Percentiles rank a stretch among this genome's conserved stretches.
These are phyloP conservation scores for Fusarium bactridioides DNA, from an alignment of 2,329 filamentous ascomycete genomes.

Conservation along the genomic window DNA sequence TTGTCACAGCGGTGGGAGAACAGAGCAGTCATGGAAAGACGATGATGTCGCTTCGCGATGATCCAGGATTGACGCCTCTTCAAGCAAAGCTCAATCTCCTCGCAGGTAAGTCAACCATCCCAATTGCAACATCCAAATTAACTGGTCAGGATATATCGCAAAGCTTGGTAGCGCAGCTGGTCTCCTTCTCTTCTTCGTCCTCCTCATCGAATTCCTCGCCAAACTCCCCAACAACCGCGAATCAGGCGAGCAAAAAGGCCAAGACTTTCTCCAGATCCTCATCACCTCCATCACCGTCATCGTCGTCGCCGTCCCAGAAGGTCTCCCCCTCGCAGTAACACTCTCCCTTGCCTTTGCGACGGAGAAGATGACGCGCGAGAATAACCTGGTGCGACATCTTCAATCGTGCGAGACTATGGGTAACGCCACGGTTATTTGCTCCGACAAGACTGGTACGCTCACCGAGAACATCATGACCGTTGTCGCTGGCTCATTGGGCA, in stretches of 20 bases:
- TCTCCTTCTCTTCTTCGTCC: conserved; percentile 76
- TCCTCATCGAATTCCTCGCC: conserved; percentile 79
- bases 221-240: conserved; percentile 60
- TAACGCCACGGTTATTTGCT: conserved; percentile 77
- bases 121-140: neutral
- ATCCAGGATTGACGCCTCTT: conserved; percentile 60
- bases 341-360: conserved; percentile 73
- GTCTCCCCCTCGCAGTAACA: conserved; percentile 71
- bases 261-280: conserved; percentile 67
- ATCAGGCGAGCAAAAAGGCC: conserved; percentile 61
- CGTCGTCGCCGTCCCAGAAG: conserved; percentile 72
- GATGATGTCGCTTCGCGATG: conserved; percentile 62
- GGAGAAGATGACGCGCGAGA: conserved; percentile 72
- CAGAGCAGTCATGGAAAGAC: conserved; percentile 63
- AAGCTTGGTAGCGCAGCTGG: conserved; percentile 68
- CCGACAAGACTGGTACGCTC: conserved; percentile 59
- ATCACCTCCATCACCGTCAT: conserved; percentile 72
- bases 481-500: conserved; percentile 65
- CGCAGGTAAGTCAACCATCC: conserved; percentile 11
- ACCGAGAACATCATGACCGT: conserved; percentile 77
- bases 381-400: conserved; percentile 72
- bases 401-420: conserved; percentile 77
- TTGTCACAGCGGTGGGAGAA: conserved; percentile 62
- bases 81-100: conserved; percentile 58
- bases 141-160: conserved; percentile 41